Evolutionary conservation across 345 rosid species (phyloP).

Genomic region (Populus tremula): DNA sequence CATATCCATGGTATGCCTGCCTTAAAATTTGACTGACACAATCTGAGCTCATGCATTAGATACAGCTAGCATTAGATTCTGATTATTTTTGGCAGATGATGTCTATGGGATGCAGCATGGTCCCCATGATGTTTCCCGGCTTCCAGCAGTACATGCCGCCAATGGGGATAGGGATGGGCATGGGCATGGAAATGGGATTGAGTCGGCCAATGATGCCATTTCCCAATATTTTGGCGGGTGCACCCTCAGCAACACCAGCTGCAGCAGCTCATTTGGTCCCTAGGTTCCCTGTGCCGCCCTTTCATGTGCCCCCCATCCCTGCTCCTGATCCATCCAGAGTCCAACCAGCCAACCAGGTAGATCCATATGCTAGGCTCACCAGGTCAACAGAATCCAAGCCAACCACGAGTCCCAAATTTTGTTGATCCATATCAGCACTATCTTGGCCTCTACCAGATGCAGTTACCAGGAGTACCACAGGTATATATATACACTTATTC

Average conservation of each 20-base stretch:
- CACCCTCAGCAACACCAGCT: slow-evolving; percentile 45
- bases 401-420: slow-evolving; percentile 39
- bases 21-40: neutral
- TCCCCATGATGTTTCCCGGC: slow-evolving; percentile 84
- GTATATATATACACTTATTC: slow-evolving; percentile 24
- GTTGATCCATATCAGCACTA: slow-evolving; percentile 72
- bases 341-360: slow-evolving; percentile 40
- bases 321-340: slow-evolving; percentile 55
- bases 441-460: slow-evolving; percentile 53
- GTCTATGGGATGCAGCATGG: slow-evolving; percentile 92
- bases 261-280: slow-evolving; percentile 57
- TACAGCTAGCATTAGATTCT: slow-evolving; percentile 17
- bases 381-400: slow-evolving; percentile 43
- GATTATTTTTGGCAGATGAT: slow-evolving; percentile 48
- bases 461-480: slow-evolving; percentile 46
- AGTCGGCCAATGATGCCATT: slow-evolving; percentile 67
- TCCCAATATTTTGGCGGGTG: slow-evolving; percentile 60
- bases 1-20: neutral
- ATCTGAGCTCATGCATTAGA: slow-evolving; percentile 8
- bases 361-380: slow-evolving; percentile 37
- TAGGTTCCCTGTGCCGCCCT: slow-evolving; percentile 56
- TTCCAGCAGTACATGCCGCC: slow-evolving; percentile 60
- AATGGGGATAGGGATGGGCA: slow-evolving; percentile 39
- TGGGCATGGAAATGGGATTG: slow-evolving; percentile 45
- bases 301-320: slow-evolving; percentile 52